These are phyloP conservation scores for Kurtzmaniella natalensis DNA, from an alignment of 1,139 yeast species.

Conservation along the genomic window DNA sequence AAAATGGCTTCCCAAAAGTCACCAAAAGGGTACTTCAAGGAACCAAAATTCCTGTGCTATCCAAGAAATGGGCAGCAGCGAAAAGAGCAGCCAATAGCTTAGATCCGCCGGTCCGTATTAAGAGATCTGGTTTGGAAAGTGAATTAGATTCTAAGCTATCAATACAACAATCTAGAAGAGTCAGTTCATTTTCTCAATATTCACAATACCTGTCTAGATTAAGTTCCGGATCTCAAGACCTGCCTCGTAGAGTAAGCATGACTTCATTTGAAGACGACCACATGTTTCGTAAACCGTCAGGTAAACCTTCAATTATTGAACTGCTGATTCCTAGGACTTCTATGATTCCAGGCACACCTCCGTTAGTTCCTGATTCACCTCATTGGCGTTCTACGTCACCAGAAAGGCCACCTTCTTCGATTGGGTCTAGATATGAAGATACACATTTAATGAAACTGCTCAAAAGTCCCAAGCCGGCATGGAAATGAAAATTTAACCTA, in stretches of 20 bases:
- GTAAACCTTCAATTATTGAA: conserved; percentile 4
- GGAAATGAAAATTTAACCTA: conserved; percentile 17
- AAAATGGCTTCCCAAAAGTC: conserved; percentile 17
- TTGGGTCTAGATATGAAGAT: conserved; percentile 35
- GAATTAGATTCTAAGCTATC: too few species aligned
- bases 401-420: conserved; percentile 30
- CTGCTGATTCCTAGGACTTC: not conserved
- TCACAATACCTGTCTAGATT: too few species aligned
- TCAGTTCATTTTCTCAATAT: too few species aligned
- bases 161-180: too few species aligned
- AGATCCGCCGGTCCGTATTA: conserved; percentile 9
- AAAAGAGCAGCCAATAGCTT: conserved; percentile 2
- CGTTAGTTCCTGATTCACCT: conserved; percentile 3
- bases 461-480: conserved; percentile 19
- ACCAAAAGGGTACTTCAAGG: conserved; percentile 7
- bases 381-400: conserved; percentile 25
- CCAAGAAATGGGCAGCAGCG: too few species aligned
- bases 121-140: too few species aligned
- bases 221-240: too few species aligned
- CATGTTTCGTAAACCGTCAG: conserved; percentile 4
- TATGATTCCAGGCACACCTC: conserved; percentile 10
- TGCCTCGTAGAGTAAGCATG: conserved; percentile 1
- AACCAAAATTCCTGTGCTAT: conserved; percentile 26
- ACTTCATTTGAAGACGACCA: not conserved
- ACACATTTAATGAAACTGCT: conserved; percentile 28